These are phyloP conservation scores for Hypericum perforatum DNA, from an alignment of 345 rosid genomes.

Conservation along the genomic window DNA sequence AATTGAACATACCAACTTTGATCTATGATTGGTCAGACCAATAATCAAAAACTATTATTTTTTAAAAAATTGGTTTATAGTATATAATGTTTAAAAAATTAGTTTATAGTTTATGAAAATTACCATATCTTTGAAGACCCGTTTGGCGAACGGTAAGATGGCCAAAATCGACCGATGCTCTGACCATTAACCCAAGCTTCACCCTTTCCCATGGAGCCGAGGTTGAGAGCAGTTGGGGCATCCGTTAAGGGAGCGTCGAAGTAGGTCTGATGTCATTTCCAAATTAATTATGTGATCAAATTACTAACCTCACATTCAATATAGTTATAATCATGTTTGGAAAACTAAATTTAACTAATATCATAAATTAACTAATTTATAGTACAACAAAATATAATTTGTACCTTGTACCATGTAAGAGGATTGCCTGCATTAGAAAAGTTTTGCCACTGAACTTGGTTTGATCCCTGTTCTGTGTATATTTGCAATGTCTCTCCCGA, in stretches of 20 bases:
- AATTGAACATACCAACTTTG: no score
- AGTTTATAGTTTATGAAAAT: no score
- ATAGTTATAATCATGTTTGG: no score
- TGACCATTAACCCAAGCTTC: conserved; percentile 79
- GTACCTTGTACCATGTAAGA: conserved; percentile 84
- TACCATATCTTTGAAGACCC: conserved; percentile 77
- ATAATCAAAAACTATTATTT: no score
- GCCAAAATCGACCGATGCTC: conserved; percentile 75
- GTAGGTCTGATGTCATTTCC: conserved; percentile 23
- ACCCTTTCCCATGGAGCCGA: conserved; percentile 72
- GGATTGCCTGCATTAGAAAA: conserved; percentile 29
- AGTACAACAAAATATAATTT: background rate
- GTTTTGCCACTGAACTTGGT: conserved; percentile 37
- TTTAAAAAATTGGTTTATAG: no score
- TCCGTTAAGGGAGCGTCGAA: conserved; percentile 54
- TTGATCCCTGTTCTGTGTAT: conserved; percentile 33
- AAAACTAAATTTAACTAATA: no score
- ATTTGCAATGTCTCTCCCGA: conserved; percentile 46
- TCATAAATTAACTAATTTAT: no score
- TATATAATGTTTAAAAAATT: no score
- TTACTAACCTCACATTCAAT: no score
- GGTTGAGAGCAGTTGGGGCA: conserved; percentile 53
- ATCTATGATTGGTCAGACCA: no score
- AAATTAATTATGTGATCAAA: no score
- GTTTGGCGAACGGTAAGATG: conserved; percentile 37